phyloP scores from a whole-genome alignment of 176 grass and related monocot species.

The Calamus simplicifolius region DNA sequence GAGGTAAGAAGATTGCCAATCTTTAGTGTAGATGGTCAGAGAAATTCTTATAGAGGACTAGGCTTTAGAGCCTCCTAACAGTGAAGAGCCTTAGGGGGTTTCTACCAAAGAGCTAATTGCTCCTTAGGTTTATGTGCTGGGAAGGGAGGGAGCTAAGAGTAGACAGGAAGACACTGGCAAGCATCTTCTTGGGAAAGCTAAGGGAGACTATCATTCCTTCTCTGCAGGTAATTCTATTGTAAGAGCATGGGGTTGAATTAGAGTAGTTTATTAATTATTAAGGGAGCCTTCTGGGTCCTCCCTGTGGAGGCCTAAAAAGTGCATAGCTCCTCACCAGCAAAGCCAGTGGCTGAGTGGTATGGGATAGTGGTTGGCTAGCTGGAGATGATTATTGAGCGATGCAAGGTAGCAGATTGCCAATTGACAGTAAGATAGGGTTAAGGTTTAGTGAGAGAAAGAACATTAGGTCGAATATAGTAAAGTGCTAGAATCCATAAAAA shows the following conservation, averaged over 20 bases:
- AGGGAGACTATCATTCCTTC: not conserved
- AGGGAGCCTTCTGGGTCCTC: not conserved
- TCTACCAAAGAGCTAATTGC: slow-evolving; percentile 1
- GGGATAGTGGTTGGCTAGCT: too few relatives aligned
- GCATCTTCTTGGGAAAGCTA: slow-evolving; percentile 12
- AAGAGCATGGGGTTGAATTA: not conserved
- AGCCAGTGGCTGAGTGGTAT: too few relatives aligned
- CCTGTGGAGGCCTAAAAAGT: not conserved
- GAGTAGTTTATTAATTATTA: not conserved
- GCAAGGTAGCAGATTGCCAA: too few relatives aligned
- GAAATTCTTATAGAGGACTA: slow-evolving; percentile 77
- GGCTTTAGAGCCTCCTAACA: slow-evolving; percentile 30
- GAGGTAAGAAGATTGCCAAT: slow-evolving; percentile 56
- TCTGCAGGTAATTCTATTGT: slow-evolving; percentile 6
- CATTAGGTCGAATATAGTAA: too few relatives aligned
- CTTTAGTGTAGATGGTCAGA: slow-evolving; percentile 38
- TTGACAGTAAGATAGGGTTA: too few relatives aligned
- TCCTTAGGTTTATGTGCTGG: slow-evolving; percentile 5
- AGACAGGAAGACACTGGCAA: not conserved
- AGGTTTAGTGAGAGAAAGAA: too few relatives aligned
- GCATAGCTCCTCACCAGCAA: not conserved
- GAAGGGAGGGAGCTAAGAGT: slow-evolving; percentile 8
- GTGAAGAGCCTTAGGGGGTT: not conserved
- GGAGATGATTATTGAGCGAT: too few relatives aligned
- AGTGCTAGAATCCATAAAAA: too few relatives aligned